These are phyloP conservation scores for Beauveria sp. DNA, from an alignment of 2,329 filamentous ascomycete genomes.

Conservation along the genomic window DNA sequence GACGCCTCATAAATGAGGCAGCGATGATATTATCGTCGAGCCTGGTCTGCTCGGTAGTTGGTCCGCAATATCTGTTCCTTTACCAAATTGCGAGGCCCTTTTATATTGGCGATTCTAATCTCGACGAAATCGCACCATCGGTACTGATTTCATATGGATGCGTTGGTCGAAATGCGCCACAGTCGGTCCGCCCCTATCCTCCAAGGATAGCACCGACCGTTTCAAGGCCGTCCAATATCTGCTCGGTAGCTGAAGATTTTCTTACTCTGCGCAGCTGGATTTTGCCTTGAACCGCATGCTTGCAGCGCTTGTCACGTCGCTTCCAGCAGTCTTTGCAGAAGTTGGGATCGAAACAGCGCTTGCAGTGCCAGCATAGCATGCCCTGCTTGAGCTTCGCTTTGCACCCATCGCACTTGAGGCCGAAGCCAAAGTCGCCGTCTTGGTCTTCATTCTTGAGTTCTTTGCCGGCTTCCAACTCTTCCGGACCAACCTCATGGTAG, in stretches of 20 bases:
- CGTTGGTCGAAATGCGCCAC: no score
- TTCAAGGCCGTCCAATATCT: constrained; percentile 5
- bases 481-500: constrained; percentile 1
- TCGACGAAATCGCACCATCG: no score
- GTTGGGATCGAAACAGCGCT: constrained; percentile 15
- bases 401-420: constrained; percentile 40
- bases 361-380: constrained; percentile 16
- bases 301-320: constrained; percentile 14
- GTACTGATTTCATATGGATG: no score
- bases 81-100: no score
- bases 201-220: not conserved
- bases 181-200: not conserved
- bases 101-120: no score
- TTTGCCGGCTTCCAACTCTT: not conserved
- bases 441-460: constrained; percentile 6
- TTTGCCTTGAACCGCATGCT: constrained; percentile 12
- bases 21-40: not conserved
- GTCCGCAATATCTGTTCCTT: no score
- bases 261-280: constrained; percentile 15
- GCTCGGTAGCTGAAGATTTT: not conserved
- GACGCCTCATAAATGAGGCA: constrained; percentile 19
- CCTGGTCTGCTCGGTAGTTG: not conserved
- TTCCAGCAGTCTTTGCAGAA: constrained; percentile 16
- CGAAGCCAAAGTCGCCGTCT: constrained; percentile 6
- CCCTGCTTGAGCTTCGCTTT: constrained; percentile 14